Base-by-base conservation (phyloP, 2,329 filamentous ascomycete genomes). In the Cercospora canescens region DNA sequence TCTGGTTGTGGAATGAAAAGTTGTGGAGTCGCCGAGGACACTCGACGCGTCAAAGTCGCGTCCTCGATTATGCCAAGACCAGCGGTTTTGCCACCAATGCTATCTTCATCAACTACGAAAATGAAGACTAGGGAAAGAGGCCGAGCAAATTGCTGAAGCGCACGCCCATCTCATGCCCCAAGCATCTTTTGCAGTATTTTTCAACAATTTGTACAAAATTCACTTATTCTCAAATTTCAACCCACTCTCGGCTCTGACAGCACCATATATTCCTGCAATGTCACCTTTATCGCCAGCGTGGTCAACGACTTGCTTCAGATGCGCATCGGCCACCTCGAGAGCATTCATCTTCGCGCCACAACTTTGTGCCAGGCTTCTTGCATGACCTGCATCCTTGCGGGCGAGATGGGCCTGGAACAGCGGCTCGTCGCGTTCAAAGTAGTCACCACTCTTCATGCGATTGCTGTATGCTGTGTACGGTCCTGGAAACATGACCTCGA, bases 321-420 rank as follows among this genome's bases (percentile, higher is more conserved):
- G 90, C 30, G 80, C 82, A 78, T 94, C 89, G 1, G 84, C 89
- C 3, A 89, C 83, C 77, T 91, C 88, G 1, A 91, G 80, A 69
- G 87, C 89, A 66, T 82, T 85, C 78, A 96, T 78, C 65, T 83
- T 84, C 50, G 86, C 83, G 0, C 91, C 92, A 6, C 82, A 84
- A 26, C 80, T 80, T 67, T 86, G 81, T 0, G 91, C 93, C 65
- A 97, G 74, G 62, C 80, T 82, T 76, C 88, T 81, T 4, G 91
- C 92, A 82, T 97, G 93, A 1, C 88, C 81, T 1, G 89, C 87
- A 81, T 97, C 94, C 77, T 97, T 97, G 67, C 90, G 83, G 6
- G 93, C 93, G 66, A 96, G 81, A 76, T 95, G 90, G 0, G 94
- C 91, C 3, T 88, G 88, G 77, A 96, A 96, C 8, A 95, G 81